Evolutionary conservation across 1,284 basidiomycete genomes (phyloP).

Genomic region (Cystobasidiaceae sp.): DNA sequence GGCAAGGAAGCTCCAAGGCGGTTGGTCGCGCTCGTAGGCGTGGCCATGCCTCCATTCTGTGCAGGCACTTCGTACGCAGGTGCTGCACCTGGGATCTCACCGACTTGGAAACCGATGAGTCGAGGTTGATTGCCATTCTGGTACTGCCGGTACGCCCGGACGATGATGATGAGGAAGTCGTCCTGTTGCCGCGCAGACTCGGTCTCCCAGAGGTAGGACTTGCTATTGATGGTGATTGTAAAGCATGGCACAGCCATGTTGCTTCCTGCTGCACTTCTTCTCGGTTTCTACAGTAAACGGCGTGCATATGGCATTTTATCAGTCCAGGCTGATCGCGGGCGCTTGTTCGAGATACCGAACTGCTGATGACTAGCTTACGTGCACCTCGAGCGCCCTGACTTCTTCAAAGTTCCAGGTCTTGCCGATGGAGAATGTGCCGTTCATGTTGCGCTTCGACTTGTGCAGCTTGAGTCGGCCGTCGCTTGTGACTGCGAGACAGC

Average conservation of each 20-base stretch:
- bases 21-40: background rate
- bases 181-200: slow-evolving; percentile 66
- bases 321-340: too few species aligned
- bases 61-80: slow-evolving; percentile 29
- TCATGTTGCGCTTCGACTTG: slow-evolving; percentile 94
- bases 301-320: too few species aligned
- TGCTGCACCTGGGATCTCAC: slow-evolving; percentile 25
- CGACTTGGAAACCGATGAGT: slow-evolving; percentile 39
- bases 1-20: background rate
- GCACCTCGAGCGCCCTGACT: slow-evolving; percentile 69
- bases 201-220: slow-evolving; percentile 81
- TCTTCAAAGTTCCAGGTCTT: slow-evolving; percentile 91
- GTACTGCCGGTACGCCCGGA: slow-evolving; percentile 61
- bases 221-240: slow-evolving; percentile 66
- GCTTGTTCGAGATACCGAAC: too few species aligned
- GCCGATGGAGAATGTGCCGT: slow-evolving; percentile 91
- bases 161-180: slow-evolving; percentile 62
- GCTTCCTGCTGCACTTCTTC: background rate
- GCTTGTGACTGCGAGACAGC: slow-evolving; percentile 8
- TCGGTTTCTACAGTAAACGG: slow-evolving; percentile 26
- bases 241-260: slow-evolving; percentile 51
- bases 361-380: slow-evolving; percentile 2
- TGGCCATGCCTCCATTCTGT: slow-evolving; percentile 14
- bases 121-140: slow-evolving; percentile 30
- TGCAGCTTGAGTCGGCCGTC: slow-evolving; percentile 54